Conservation (phyloP, 179 eudicot genomes). For the Corrigiola litoralis region DNA sequence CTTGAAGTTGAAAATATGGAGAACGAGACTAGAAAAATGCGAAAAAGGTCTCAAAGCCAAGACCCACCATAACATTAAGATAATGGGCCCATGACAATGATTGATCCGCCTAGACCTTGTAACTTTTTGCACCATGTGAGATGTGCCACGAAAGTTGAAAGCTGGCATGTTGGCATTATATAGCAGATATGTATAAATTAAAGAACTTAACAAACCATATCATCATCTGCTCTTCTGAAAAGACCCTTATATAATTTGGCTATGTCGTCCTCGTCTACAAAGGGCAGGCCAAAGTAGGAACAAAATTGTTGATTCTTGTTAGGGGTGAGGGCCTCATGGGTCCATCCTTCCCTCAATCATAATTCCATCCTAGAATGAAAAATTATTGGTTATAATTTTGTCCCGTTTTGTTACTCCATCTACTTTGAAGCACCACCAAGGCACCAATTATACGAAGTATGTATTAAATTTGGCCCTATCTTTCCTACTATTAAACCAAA, state of each 20-base stretch:
- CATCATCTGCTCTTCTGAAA: too few relatives aligned
- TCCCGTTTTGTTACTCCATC: neutral
- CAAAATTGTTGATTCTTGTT: slow-evolving; percentile 3
- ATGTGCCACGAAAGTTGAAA: slow-evolving; percentile 11
- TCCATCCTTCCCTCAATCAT: slow-evolving; percentile 2
- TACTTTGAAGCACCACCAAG: neutral
- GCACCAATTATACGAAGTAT: too few relatives aligned
- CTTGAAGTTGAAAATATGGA: neutral
- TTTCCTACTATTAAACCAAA: neutral
- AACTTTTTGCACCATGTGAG: slow-evolving; percentile 4
- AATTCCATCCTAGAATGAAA: neutral
- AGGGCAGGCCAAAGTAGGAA: neutral
- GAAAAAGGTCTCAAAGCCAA: neutral
- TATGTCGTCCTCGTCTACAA: too few relatives aligned
- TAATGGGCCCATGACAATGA: slow-evolving; percentile 19
- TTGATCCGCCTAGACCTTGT: slow-evolving; percentile 9
- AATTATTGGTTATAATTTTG: slow-evolving; percentile 6
- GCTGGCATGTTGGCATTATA: slow-evolving; percentile 9
- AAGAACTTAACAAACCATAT: too few relatives aligned
- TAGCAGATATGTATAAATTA: neutral
- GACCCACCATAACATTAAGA: slow-evolving; percentile 4
- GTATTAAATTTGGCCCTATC: neutral
- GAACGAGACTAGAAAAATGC: neutral
- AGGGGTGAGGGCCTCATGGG: neutral
- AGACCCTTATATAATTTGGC: too few relatives aligned